Evolutionary conservation across 306 rosid species (phyloP), one percentile per base, ranked within the genome.

Genomic region (Oxytropis ochrocephala): DNA sequence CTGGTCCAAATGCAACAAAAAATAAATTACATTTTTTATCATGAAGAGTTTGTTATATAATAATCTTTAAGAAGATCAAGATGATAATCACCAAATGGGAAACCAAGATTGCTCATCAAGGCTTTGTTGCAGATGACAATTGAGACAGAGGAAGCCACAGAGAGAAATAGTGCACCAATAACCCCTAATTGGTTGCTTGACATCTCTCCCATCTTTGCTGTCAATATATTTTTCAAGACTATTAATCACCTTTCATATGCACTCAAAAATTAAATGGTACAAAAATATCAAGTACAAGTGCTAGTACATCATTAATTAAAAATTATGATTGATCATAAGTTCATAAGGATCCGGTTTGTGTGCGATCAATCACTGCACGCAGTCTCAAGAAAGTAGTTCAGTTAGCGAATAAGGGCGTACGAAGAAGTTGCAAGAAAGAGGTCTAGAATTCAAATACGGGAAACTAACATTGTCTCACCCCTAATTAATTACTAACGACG

Each of bases 111-210:
- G 95, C 99, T 94, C 97, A 94, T 94, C 83, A 94, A 80, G 72
- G 99, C 96, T 80, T 94, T 94, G 88, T 94, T 94, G 90, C 99
- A 94, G 48, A 94, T 94, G 65, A 94, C 99, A 82, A 94, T 94
- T 76, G 99, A 94, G 51, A 94, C 99, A 5, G 99, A 94, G 30
- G 99, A 94, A 42, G 97, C 97, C 64, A 94, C 99, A 0, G 99
- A 94, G 48, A 94, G 97, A 70, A 89, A 94, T 36, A 94, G 86
- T 50, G 97, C 97, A 13, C 99, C 96, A 29, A 94, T 78, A 5
- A 94, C 97, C 8, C 96, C 95, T 89, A 94, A 32, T 43, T 94
- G 97, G 83, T 81, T 81, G 75, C 58, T 76, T n/a, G 87, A 60
- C 86, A 91, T 83, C 75, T 94, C 99, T 80, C 99, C 99, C 99